Evolutionary conservation across 2,329 filamentous ascomycete genomes (phyloP), one percentile per base, ranked within the genome.

Genomic region (Neonectria faginata): DNA sequence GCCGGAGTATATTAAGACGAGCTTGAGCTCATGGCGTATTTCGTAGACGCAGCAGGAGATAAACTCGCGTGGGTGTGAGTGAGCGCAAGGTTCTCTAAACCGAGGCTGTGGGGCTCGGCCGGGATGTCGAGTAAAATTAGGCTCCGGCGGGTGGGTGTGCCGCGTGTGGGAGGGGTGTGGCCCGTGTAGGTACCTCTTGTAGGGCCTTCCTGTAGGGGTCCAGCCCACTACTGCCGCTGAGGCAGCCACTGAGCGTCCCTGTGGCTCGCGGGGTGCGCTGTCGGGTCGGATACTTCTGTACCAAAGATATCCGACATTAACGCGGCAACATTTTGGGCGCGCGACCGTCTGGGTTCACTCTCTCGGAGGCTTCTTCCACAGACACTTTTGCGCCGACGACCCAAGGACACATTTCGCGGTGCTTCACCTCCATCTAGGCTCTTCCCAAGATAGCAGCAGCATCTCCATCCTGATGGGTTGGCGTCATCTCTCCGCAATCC

Each of bases 51-150:
- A 16, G 45, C 39, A 67, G 68, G 68, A 69, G 65, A 73, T 71
- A 67, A 67, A 71, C 64, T 68, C 58, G 68, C 65, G 64, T 62
- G 64, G 62, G 53, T 62, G 44, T 20, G 16, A 65, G 60, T 56
- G 42, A 67, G 61, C 51, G 57, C 57, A 48, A 54, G 57, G 57
- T 60, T 60, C 57, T 47, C 51, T 54, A 53, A 67, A 62, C 50
- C 62, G 70, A 64, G 59, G 59, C 39, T 45, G 67, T 69, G 67
- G 63, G 53, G 53, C 39, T 18, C 45, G 18, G 20, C 42, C 18
- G 39, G 45, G 53, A 45, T 51, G 27, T 56, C n/a, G 59, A 31
- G 50, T 29, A 56, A 62, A 53, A 51, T 62, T 62, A 62, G 60
- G 47, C 29, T 57, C 60, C 47, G 53, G 27, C 53, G 53, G 53